Conservation (phyloP, 495 filamentous ascomycete genomes). For the Tricharina praecox region DNA sequence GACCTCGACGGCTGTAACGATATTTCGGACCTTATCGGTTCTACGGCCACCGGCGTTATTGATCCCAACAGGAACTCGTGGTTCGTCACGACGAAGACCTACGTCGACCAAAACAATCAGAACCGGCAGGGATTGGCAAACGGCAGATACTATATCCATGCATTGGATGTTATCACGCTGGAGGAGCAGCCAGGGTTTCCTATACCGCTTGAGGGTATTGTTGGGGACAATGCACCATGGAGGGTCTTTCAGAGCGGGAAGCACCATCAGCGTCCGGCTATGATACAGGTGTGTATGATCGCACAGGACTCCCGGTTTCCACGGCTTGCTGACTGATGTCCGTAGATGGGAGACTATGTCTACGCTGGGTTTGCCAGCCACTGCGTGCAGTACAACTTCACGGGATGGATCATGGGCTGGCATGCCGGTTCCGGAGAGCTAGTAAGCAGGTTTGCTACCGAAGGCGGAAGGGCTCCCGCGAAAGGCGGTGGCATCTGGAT, state of each 20-base stretch:
- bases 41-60: conserved; percentile 35
- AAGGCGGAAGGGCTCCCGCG: conserved; percentile 26
- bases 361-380: conserved; percentile 34
- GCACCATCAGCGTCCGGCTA: conserved; percentile 30
- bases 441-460: conserved; percentile 29
- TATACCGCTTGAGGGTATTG: conserved; percentile 28
- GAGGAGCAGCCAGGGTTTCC: conserved; percentile 30
- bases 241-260: conserved; percentile 32
- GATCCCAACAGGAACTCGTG: conserved; percentile 32
- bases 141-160: conserved; percentile 30
- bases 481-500: conserved; percentile 28
- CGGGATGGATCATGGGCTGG: conserved; percentile 34
- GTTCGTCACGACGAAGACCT: conserved; percentile 34
- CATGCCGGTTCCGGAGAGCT: conserved; percentile 30
- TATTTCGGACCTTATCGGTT: conserved; percentile 32
- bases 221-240: conserved; percentile 31
- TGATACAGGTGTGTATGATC: too few relatives aligned
- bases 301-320: too few relatives aligned
- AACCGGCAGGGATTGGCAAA: conserved; percentile 23
- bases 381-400: conserved; percentile 35
- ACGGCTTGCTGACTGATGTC: too few relatives aligned
- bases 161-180: conserved; percentile 29
- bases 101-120: conserved; percentile 24
- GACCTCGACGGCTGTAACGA: conserved; percentile 35
- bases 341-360: conserved; percentile 29